Base-by-base conservation (phyloP, 768 basidiomycete genomes). In the Mycena galopus region DNA sequence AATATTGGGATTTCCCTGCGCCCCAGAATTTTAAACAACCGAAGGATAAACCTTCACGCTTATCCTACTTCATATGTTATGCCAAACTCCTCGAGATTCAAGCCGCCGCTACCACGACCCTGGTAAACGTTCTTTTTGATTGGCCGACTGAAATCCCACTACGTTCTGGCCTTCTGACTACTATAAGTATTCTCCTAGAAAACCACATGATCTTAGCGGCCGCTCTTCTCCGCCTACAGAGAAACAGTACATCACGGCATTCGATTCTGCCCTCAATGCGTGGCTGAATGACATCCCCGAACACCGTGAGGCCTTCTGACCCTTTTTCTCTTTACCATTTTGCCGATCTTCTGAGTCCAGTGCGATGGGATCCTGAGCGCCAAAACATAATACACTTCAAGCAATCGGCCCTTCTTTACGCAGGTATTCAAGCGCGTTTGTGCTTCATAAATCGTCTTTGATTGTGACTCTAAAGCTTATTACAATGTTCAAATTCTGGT, bases 221-320 rank as follows among this genome's bases (percentile, higher is more conserved):
- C 61, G 35, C 14, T 29, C 44, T 8, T 19, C 84, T 7, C 78
- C 79, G 5, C 81, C 85, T 27, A 89, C 88, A 86, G 87, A 89
- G 58, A 82, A 87, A 50, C 81, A 84, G 56, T 84, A 87, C 29
- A 88, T 92, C 4, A 85, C 89, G 8, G 88, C 89, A 65, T 84
- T 93, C 12, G 92, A 93, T 79, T 90, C 89, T 4, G 85, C 87
- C 2, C 77, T 93, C 30, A 92, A 92, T 71, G 82, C 85, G 19
- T 93, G 92, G 92, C 82, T 89, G 2, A 87, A 90, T 61, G 79
- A 84, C 3, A 81, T 92, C 4, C 91, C 91, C 7, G 80, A 82
- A 16, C 86, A 86, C 50, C 67, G 86, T 86, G 66, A 59, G 82
- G 12, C n/a, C n/a, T n/a, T n/a, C n/a, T 8, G 39, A 14, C 39